A percentile compares a stretch with the other conserved stretches of the same genome.
Evolutionary conservation across 2,329 filamentous ascomycete species (phyloP).

Genomic region (Calycina herbarum): DNA sequence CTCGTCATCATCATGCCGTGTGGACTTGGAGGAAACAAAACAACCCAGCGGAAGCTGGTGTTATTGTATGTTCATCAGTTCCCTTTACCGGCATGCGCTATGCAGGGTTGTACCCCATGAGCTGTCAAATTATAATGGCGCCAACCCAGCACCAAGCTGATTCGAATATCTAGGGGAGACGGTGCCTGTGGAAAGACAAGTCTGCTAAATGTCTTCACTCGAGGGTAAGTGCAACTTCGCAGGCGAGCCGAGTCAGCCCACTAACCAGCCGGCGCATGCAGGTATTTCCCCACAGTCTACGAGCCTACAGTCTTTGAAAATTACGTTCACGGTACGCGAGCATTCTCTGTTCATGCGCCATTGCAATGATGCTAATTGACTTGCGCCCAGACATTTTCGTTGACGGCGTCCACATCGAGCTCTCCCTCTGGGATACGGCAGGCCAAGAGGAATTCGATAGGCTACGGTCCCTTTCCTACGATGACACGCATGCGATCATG

Average conservation of each 20-base stretch:
- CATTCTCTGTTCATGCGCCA: not conserved
- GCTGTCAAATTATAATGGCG: conserved; percentile 4
- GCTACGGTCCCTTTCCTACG: conserved; percentile 91
- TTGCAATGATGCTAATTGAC: conserved; percentile 9
- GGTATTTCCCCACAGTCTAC: conserved; percentile 97
- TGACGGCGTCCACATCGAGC: conserved; percentile 93
- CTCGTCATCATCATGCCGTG: conserved; percentile 33
- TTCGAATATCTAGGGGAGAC: conserved; percentile 66
- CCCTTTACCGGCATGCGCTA: conserved; percentile 5
- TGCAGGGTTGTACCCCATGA: conserved; percentile 10
- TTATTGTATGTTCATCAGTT: conserved; percentile 57
- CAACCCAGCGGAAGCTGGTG: conserved; percentile 74
- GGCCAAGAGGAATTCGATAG: conserved; percentile 99
- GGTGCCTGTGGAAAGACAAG: conserved; percentile 98
- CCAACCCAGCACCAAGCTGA: conserved; percentile 22
- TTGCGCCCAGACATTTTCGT: conserved; percentile 84
- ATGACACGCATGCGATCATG: conserved; percentile 97
- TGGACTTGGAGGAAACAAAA: conserved; percentile 55
- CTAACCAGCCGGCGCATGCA: conserved; percentile 38
- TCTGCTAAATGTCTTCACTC: conserved; percentile 94
- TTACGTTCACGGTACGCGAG: conserved; percentile 83
- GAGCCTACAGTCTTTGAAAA: conserved; percentile 99
- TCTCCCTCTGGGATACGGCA: conserved; percentile 97
- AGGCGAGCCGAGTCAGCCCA: not conserved
- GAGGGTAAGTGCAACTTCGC: conserved; percentile 64